These are phyloP conservation scores for Colletotrichum chrysophilum DNA, from an alignment of 2,329 filamentous ascomycete species.

Conservation along the genomic window DNA sequence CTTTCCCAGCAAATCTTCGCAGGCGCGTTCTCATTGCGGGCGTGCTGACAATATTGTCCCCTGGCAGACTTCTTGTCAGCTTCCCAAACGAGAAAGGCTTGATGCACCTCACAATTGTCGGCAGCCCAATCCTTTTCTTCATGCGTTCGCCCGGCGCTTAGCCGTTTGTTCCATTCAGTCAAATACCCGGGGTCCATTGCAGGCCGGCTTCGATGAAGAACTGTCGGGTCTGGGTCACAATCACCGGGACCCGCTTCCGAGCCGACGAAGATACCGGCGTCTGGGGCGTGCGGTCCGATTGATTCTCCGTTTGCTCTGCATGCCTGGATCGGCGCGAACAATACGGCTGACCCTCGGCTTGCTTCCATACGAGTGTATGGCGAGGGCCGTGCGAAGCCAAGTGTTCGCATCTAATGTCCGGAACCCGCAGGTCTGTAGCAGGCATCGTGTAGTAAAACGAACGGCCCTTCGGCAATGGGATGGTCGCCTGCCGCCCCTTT, in stretches of 20 bases:
- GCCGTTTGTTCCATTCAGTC: background rate
- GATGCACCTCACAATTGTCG: background rate
- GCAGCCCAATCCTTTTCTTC: background rate
- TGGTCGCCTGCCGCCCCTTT: background rate
- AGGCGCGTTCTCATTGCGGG: background rate
- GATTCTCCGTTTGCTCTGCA: background rate
- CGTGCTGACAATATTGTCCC: background rate
- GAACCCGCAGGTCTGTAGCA: background rate
- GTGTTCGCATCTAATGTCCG: background rate
- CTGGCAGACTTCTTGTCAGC: background rate
- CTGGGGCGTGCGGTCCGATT: background rate
- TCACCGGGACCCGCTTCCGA: background rate
- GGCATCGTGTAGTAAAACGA: background rate
- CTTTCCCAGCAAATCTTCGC: background rate
- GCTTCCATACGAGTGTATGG: background rate
- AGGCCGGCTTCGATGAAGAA: background rate
- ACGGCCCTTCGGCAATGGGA: background rate
- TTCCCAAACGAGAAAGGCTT: constrained; percentile 4
- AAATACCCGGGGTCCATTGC: background rate
- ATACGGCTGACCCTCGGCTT: background rate
- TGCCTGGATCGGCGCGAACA: background rate
- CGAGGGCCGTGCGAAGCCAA: background rate
- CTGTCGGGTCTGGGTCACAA: background rate
- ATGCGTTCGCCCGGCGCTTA: background rate
- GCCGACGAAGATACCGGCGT: background rate